These are phyloP conservation scores for Cryptococcus sp. DNA, from an alignment of 1,284 basidiomycete species.

Conservation along the genomic window DNA sequence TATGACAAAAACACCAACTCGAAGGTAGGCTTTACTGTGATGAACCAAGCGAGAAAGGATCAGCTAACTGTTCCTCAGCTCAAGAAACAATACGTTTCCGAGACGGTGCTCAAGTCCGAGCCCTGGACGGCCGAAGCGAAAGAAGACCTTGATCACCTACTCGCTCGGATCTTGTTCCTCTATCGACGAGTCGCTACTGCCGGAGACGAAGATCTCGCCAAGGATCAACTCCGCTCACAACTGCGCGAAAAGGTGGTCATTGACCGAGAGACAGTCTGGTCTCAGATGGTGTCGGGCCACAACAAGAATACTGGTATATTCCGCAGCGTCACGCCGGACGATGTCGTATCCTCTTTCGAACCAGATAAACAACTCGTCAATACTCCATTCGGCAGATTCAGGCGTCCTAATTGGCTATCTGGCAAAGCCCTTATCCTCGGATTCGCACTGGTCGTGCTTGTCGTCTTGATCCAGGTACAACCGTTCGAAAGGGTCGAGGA, in stretches of 20 bases:
- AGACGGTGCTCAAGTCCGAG: slow-evolving; percentile 66
- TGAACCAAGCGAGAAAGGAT: too few relatives aligned
- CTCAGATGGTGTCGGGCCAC: slow-evolving; percentile 78
- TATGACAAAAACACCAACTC: slow-evolving; percentile 94
- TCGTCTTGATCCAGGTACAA: slow-evolving; percentile 63
- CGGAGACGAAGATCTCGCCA: slow-evolving; percentile 71
- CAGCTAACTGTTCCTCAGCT: slow-evolving; percentile 56
- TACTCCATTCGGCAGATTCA: slow-evolving; percentile 66
- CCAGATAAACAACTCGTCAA: slow-evolving; percentile 53
- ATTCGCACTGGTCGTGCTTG: slow-evolving; percentile 63
- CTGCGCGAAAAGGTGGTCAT: slow-evolving; percentile 74
- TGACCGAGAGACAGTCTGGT: slow-evolving; percentile 72
- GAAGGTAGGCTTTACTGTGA: slow-evolving; percentile 56
- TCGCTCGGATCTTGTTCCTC: slow-evolving; percentile 67
- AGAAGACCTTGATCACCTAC: slow-evolving; percentile 65
- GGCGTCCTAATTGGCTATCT: slow-evolving; percentile 59
- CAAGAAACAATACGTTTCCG: slow-evolving; percentile 78
- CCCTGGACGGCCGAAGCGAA: slow-evolving; percentile 72
- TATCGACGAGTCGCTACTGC: slow-evolving; percentile 85
- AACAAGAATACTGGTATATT: slow-evolving; percentile 68
- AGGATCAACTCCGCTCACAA: slow-evolving; percentile 80
- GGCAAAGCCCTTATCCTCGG: slow-evolving; percentile 64
- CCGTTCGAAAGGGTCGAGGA: slow-evolving; percentile 71
- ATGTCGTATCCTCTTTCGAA: slow-evolving; percentile 60
- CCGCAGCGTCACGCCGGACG: slow-evolving; percentile 59